These are phyloP conservation scores for Cystobasidium pallidum DNA, from an alignment of 1,284 basidiomycete species.

Conservation along the genomic window DNA sequence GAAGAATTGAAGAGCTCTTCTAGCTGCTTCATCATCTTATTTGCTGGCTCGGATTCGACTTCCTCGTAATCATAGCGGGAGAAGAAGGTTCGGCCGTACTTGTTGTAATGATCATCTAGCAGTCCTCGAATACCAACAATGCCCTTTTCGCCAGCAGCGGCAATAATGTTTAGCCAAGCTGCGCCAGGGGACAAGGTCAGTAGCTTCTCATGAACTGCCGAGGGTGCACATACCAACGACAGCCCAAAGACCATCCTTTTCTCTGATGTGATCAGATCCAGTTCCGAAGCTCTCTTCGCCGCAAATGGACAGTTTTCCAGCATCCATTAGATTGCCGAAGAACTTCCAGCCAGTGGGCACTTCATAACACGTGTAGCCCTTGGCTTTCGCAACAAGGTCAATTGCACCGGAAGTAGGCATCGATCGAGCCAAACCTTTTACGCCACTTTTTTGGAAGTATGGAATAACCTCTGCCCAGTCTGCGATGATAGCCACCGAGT, in stretches of 20 bases:
- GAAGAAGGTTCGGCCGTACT: conserved; percentile 97
- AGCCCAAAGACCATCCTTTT: conserved; percentile 99
- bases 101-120: conserved; percentile 81
- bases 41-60: conserved; percentile 85
- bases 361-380: conserved; percentile 91
- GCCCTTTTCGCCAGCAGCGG: conserved; percentile 81
- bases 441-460: conserved; percentile 87
- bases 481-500: conserved; percentile 98
- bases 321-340: conserved; percentile 99
- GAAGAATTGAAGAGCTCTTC: conserved; percentile 68
- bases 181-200: not conserved
- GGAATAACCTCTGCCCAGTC: conserved; percentile 93
- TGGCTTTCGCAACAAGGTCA: conserved; percentile 92
- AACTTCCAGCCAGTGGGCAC: conserved; percentile 99
- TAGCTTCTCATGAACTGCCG: not conserved
- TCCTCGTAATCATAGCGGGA: conserved; percentile 99
- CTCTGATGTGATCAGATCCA: conserved; percentile 98
- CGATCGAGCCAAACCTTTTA: conserved; percentile 91
- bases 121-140: conserved; percentile 85
- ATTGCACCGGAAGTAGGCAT: conserved; percentile 99
- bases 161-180: conserved; percentile 98
- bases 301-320: conserved; percentile 93
- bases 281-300: conserved; percentile 99
- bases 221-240: conserved; percentile 68
- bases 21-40: conserved; percentile 78